phyloP scores from a whole-genome alignment of 768 basidiomycete species.

The Psilocybe subaeruginosa region DNA sequence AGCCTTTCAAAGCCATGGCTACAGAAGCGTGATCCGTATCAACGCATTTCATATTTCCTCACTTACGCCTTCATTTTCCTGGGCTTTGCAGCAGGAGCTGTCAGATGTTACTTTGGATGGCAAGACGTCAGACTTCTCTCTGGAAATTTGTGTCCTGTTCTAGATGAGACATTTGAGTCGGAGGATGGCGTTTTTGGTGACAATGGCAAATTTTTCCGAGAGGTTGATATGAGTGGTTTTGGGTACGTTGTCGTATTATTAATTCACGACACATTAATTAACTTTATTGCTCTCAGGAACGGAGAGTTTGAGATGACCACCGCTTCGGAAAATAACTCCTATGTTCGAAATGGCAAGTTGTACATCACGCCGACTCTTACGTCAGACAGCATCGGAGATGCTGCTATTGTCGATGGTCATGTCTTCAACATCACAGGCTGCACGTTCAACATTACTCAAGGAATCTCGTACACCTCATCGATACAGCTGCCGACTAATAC shows the following conservation, averaged over 20 bases:
- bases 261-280: not conserved
- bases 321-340: conserved; percentile 69
- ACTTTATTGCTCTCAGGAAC: conserved; percentile 46
- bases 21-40: conserved; percentile 54
- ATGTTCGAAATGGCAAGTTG: conserved; percentile 72
- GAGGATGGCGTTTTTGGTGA: conserved; percentile 61
- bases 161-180: conserved; percentile 78
- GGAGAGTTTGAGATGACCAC: conserved; percentile 92
- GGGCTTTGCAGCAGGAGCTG: conserved; percentile 54
- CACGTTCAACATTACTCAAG: conserved; percentile 67
- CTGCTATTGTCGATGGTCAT: conserved; percentile 66
- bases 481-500: conserved; percentile 26
- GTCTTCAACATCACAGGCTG: conserved; percentile 87
- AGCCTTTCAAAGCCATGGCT: conserved; percentile 69
- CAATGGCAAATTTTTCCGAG: conserved; percentile 70
- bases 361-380: conserved; percentile 91
- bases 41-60: conserved; percentile 59
- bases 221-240: conserved; percentile 87
- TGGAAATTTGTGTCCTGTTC: conserved; percentile 61
- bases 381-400: conserved; percentile 66
- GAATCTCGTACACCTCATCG: conserved; percentile 43
- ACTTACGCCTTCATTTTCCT: conserved; percentile 64
- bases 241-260: conserved; percentile 51
- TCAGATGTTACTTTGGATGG: conserved; percentile 64
- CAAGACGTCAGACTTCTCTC: conserved; percentile 47